Conservation (phyloP, 2,329 filamentous ascomycete species). For the Ceratocystis cubensis region DNA sequence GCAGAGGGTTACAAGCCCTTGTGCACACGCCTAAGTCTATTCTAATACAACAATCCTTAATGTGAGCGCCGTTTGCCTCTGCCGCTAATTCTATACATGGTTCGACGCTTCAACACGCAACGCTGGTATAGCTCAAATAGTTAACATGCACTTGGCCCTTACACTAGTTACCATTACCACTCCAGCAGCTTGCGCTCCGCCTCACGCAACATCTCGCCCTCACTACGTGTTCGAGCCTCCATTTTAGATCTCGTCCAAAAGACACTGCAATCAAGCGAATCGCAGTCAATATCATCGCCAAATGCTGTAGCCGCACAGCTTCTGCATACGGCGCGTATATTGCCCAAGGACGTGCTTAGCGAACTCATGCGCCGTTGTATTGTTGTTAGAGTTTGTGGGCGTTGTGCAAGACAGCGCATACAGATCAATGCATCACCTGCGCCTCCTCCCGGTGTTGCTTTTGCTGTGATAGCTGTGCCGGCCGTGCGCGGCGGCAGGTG, state of each 20-base stretch:
- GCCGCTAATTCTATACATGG: neutral
- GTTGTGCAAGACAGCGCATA: slow-evolving; percentile 40
- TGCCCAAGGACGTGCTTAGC: slow-evolving; percentile 43
- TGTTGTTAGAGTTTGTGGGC: slow-evolving; percentile 46
- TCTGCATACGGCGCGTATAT: slow-evolving; percentile 61
- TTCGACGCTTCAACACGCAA: neutral
- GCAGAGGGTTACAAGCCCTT: too few relatives aligned
- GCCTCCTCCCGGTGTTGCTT: too few relatives aligned
- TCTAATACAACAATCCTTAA: too few relatives aligned
- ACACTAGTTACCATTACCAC: slow-evolving; percentile 25
- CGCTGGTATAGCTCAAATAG: too few relatives aligned
- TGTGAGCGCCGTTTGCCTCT: too few relatives aligned
- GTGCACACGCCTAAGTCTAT: too few relatives aligned
- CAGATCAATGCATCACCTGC: slow-evolving; percentile 1
- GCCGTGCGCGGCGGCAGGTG: neutral
- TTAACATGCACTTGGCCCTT: neutral
- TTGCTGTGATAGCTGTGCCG: neutral
- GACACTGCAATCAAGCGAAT: slow-evolving; percentile 83
- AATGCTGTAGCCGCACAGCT: slow-evolving; percentile 64
- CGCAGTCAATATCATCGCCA: slow-evolving; percentile 68
- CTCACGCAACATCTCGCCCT: slow-evolving; percentile 28
- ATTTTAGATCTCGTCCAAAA: slow-evolving; percentile 70
- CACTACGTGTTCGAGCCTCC: slow-evolving; percentile 34
- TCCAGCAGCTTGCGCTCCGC: slow-evolving; percentile 27
- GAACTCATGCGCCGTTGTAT: slow-evolving; percentile 49